phyloP scores from a whole-genome alignment of 805 yeast species.

The Pichia membranifaciens region DNA sequence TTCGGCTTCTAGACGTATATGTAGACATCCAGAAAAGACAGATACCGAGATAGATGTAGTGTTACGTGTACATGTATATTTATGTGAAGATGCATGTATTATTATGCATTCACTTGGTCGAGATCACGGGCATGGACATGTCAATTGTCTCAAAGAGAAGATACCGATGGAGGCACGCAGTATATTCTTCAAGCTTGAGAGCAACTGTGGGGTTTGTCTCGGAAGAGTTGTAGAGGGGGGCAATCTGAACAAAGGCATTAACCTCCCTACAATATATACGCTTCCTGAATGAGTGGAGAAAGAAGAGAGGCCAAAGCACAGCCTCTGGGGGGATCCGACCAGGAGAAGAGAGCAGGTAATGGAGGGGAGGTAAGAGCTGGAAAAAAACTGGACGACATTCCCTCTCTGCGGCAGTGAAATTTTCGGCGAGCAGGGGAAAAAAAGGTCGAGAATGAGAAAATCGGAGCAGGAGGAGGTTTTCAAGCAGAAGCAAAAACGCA shows the following conservation, averaged over 20 bases:
- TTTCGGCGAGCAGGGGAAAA: background rate
- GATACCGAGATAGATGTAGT: no score
- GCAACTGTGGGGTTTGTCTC: slow-evolving; percentile 19
- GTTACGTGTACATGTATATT: no score
- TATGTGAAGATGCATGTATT: no score
- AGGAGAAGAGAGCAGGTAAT: background rate
- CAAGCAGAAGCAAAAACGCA: no score
- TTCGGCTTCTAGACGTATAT: slow-evolving; percentile 32
- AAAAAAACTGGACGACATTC: no score
- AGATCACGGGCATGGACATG: background rate
- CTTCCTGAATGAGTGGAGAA: slow-evolving; percentile 31
- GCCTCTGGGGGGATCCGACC: background rate
- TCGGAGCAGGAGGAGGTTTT: background rate
- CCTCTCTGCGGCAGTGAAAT: no score
- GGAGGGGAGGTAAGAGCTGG: background rate
- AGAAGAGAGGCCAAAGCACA: slow-evolving; percentile 11
- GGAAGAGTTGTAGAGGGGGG: slow-evolving; percentile 37
- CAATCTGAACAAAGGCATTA: slow-evolving; percentile 31
- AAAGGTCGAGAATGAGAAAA: background rate
- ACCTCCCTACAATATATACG: slow-evolving; percentile 37
- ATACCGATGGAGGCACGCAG: background rate
- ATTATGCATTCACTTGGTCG: no score
- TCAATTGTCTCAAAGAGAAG: background rate
- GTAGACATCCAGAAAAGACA: no score
- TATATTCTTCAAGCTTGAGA: background rate